Evolutionary conservation across 1,284 basidiomycete genomes (phyloP).

Genomic region (Cyathus olla): DNA sequence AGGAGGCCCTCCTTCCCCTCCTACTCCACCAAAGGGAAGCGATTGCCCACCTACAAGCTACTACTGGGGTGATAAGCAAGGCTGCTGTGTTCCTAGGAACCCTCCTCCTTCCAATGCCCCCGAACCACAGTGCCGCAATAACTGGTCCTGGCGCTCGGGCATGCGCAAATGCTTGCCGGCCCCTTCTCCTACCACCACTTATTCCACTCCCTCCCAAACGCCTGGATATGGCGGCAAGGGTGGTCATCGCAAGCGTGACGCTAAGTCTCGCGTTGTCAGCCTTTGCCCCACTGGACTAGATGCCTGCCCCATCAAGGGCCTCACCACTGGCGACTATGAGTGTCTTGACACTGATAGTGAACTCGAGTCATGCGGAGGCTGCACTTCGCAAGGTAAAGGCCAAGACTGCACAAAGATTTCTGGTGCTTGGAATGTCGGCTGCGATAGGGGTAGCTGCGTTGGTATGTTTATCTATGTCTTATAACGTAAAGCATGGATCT

Average conservation of each 20-base stretch:
- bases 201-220: conserved; percentile 49
- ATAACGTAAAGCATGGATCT: conserved; percentile 6
- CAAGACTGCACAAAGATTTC: conserved; percentile 78
- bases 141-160: conserved; percentile 57
- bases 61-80: conserved; percentile 55
- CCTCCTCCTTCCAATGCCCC: conserved; percentile 44
- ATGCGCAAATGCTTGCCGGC: conserved; percentile 54
- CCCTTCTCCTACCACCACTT: conserved; percentile 45
- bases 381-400: conserved; percentile 69
- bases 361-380: conserved; percentile 81
- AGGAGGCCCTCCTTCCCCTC: conserved; percentile 56
- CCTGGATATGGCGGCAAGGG: conserved; percentile 25
- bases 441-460: conserved; percentile 66
- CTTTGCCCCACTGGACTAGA: conserved; percentile 69
- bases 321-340: conserved; percentile 63
- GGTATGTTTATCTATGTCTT: conserved; percentile 50
- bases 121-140: conserved; percentile 60
- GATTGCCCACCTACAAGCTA: conserved; percentile 55
- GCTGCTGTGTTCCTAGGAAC: conserved; percentile 60
- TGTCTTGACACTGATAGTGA: conserved; percentile 69
- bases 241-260: conserved; percentile 38
- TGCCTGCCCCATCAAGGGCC: conserved; percentile 69
- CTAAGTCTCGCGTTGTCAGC: conserved; percentile 47
- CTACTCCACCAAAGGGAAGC: conserved; percentile 55
- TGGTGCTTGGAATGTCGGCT: conserved; percentile 76